Evolutionary conservation across 2,329 filamentous ascomycete genomes (phyloP).

Genomic region (Penicillium italicum): DNA sequence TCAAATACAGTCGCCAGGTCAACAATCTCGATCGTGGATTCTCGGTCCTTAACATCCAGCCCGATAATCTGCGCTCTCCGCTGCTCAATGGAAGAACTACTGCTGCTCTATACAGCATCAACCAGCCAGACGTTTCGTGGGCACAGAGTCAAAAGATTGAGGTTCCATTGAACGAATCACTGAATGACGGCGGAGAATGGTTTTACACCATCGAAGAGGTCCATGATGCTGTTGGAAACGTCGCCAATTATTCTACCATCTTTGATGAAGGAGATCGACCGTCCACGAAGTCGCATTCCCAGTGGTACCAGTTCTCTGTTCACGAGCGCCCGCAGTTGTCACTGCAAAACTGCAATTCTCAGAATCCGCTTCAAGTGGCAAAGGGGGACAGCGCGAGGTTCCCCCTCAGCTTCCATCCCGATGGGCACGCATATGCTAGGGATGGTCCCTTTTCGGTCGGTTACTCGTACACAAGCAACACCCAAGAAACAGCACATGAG

Average conservation of each 20-base stretch:
- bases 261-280: slow-evolving; percentile 65
- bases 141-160: slow-evolving; percentile 69
- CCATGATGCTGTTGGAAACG: slow-evolving; percentile 83
- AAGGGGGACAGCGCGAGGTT: slow-evolving; percentile 66
- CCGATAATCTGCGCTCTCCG: slow-evolving; percentile 78
- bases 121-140: slow-evolving; percentile 64
- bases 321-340: slow-evolving; percentile 77
- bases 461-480: slow-evolving; percentile 78
- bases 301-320: slow-evolving; percentile 76
- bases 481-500: slow-evolving; percentile 60
- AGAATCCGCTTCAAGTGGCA: slow-evolving; percentile 77
- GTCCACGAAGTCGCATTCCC: slow-evolving; percentile 57
- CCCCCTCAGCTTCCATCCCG: slow-evolving; percentile 66
- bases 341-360: slow-evolving; percentile 71
- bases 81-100: slow-evolving; percentile 60
- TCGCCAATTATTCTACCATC: slow-evolving; percentile 64
- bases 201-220: slow-evolving; percentile 89
- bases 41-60: slow-evolving; percentile 89
- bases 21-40: slow-evolving; percentile 80
- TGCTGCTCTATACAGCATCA: slow-evolving; percentile 55
- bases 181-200: slow-evolving; percentile 76
- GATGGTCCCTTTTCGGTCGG: slow-evolving; percentile 68
- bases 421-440: slow-evolving; percentile 54
- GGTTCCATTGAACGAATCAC: slow-evolving; percentile 85
- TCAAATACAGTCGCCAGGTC: slow-evolving; percentile 85